These are phyloP conservation scores for Cystobasidium ongulense DNA, from an alignment of 768 basidiomycete species.

Conservation along the genomic window DNA sequence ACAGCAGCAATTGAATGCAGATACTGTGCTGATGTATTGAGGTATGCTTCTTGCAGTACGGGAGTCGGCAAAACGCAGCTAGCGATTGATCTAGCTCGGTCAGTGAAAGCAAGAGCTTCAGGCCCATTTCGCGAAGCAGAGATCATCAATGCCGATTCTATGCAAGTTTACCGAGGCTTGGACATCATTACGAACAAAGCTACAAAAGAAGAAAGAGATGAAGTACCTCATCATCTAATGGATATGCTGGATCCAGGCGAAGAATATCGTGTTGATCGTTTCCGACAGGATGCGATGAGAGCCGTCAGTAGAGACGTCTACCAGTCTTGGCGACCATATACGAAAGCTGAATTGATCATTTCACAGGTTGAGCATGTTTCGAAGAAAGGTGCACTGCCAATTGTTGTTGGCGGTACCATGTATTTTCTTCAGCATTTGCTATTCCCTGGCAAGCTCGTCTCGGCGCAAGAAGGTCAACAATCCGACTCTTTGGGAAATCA, in stretches of 20 bases:
- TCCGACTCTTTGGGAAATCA: neutral
- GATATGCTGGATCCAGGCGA: slow-evolving; percentile 76
- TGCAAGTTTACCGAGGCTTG: slow-evolving; percentile 90
- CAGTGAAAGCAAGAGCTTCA: slow-evolving; percentile 28
- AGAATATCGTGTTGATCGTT: slow-evolving; percentile 77
- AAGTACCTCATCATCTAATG: slow-evolving; percentile 82
- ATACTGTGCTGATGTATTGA: neutral
- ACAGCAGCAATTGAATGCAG: neutral
- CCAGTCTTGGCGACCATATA: neutral
- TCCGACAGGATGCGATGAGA: slow-evolving; percentile 71
- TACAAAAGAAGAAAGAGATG: slow-evolving; percentile 62
- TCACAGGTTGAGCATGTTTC: slow-evolving; percentile 68
- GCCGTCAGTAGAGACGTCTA: slow-evolving; percentile 51
- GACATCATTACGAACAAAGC: slow-evolving; percentile 93
- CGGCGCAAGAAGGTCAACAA: slow-evolving; percentile 11
- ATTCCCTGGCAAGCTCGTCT: slow-evolving; percentile 66
- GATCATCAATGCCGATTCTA: slow-evolving; percentile 91
- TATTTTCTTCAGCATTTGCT: slow-evolving; percentile 97
- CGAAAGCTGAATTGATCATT: neutral
- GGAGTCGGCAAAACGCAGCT: slow-evolving; percentile 90
- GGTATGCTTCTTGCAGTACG: slow-evolving; percentile 56
- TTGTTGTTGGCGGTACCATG: slow-evolving; percentile 88
- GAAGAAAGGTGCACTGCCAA: slow-evolving; percentile 59
- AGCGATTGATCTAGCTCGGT: slow-evolving; percentile 74
- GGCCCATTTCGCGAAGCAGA: slow-evolving; percentile 43